Base-by-base conservation (phyloP, 345 rosid genomes). In the Populus davidiana region DNA sequence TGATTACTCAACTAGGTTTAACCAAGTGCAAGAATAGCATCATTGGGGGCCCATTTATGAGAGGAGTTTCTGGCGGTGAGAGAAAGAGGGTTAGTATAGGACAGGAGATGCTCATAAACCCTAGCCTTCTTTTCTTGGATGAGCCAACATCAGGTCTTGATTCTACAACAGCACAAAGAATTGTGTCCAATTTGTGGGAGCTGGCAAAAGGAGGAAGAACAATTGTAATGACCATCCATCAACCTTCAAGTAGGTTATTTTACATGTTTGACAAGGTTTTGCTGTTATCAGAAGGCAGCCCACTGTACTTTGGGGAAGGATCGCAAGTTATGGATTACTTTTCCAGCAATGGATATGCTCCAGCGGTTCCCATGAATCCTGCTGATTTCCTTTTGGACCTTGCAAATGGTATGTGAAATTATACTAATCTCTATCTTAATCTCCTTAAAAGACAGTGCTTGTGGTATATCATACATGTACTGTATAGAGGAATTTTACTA, bases 111-210 rank as follows among this genome's bases (percentile, higher is more conserved):
- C 86, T 90, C 35, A 78, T 90, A 71, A 85, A 91, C 74, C 89
- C 91, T 17, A 88, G 91, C 67, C 59, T 89, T 65, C 71, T 91
- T 43, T 84, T 86, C 49, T 77, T 90, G 36, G 90, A 89, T 59
- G 92, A 91, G 71, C 94, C 90, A 5, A 86, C 94, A 5, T 84
- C 89, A 0, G 90, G 90, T 21, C 89, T 88, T 6, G 92, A 89
- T 69, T 89, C 94, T 1, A 89, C 90, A 5, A 88, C 89, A 0
- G 90, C 92, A 6, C 87, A 88, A 72, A 77, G 84, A 83, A 89
- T 91, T 31, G 89, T 89, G 71, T 81, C 75, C 1, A 81, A 72
- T 4, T 33, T 88, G 59, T 83, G 81, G 90, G 87, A 86, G 20
- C 81, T 84, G 1, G 89, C 86, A 1, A 78, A 66, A 36, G 88